Evolutionary conservation across 2,329 filamentous ascomycete genomes (phyloP), one percentile per base, ranked within the genome.

Genomic region (Botryotinia narcissicola): DNA sequence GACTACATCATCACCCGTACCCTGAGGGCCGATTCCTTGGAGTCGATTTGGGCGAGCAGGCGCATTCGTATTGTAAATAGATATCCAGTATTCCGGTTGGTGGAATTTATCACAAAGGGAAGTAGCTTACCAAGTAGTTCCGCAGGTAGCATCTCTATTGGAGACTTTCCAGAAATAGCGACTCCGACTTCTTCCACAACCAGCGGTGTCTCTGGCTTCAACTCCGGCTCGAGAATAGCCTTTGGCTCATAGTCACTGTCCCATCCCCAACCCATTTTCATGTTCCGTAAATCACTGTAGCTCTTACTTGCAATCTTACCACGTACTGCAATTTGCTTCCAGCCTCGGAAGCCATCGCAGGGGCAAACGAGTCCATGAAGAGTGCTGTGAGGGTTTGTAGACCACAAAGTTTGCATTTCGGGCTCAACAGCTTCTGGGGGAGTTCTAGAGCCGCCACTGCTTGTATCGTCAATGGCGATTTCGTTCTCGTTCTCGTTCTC

Each of bases 121-220:
- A 69, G 51, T 51, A 70, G 85, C 90, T 83, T 86, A 93, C 92
- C 88, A 73, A 93, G 86, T 76, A 94, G 84, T 82, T 94, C 92
- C 70, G 87, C 85, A 0, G 92, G 92, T 12, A 95, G 85, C 75
- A 82, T 87, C 84, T 94, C 92, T 59, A 95, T 83, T 40, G 86
- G 84, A 35, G 91, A 84, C 35, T 84, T 80, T 73, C 88, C 87
- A n/a, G 85, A 82, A 35, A 78, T 46, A 73, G 74, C 73, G 73
- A 75, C 81, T 79, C 74, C 81, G 51, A 60, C 71, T 59, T 69
- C 54, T 68, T 74, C 67, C n/a, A 72, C 25, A 8, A 66, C 69
- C 44, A 59, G 59, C 59, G 68, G n/a, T 29, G 62, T 42, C 40
- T 70, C 64, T 44, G 62, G 60, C 62, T 57, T 68, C 42, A 59